Evolutionary conservation across 1,139 yeast species (phyloP).

Genomic region (Komagataea norvegica): DNA sequence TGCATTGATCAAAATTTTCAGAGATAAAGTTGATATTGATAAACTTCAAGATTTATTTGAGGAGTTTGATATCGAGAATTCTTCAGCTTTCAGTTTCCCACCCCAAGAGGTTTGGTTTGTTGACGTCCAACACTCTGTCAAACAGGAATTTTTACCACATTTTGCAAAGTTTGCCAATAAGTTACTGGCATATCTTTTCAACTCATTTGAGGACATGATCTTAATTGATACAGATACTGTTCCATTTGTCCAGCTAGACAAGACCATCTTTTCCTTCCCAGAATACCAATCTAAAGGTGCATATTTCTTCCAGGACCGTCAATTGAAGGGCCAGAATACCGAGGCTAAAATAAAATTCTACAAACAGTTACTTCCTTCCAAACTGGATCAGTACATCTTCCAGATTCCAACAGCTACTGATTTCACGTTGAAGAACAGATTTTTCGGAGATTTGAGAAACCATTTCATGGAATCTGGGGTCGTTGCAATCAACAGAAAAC

Average conservation of each 20-base stretch:
- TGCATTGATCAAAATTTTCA: neutral
- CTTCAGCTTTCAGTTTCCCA: neutral
- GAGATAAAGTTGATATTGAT: neutral
- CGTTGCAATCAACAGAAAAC: slow-evolving; percentile 39
- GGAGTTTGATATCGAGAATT: neutral
- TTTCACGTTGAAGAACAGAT: no score
- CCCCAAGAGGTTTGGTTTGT: slow-evolving; percentile 38
- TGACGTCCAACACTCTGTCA: slow-evolving; percentile 35
- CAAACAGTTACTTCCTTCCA: no score
- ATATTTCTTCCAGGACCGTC: slow-evolving; percentile 45
- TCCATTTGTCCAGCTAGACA: slow-evolving; percentile 34
- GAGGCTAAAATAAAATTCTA: no score
- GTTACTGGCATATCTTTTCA: slow-evolving; percentile 45
- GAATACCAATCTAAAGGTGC: slow-evolving; percentile 40
- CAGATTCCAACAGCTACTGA: no score
- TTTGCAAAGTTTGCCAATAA: slow-evolving; percentile 45
- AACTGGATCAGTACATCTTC: no score
- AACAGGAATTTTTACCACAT: slow-evolving; percentile 27
- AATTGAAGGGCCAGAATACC: slow-evolving; percentile 28
- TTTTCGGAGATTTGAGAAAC: no score
- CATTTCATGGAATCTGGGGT: slow-evolving; percentile 47
- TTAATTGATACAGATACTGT: slow-evolving; percentile 51
- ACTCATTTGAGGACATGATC: slow-evolving; percentile 45
- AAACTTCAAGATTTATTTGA: neutral
- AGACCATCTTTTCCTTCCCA: slow-evolving; percentile 36